phyloP scores from a whole-genome alignment of 2,329 filamentous ascomycete genomes.

The Elsinoe australis region DNA sequence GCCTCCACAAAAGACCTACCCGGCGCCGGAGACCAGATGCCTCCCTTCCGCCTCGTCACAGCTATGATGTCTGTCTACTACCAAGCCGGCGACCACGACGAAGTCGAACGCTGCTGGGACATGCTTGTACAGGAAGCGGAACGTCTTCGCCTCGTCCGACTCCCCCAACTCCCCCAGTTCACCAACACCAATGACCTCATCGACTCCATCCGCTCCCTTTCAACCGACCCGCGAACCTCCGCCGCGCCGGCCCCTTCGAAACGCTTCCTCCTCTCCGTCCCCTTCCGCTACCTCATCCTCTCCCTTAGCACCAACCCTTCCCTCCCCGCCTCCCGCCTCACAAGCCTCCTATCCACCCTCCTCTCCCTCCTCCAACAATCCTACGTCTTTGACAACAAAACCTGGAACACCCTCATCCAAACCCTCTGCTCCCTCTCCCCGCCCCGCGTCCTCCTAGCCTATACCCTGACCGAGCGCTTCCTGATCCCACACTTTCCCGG shows the following conservation, averaged over 20 bases:
- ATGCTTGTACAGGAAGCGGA: slow-evolving; percentile 50
- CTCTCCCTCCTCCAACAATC: slow-evolving; percentile 54
- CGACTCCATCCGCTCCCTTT: neutral
- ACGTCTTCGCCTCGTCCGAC: slow-evolving; percentile 22
- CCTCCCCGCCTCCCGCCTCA: slow-evolving; percentile 31
- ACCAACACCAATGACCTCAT: slow-evolving; percentile 1
- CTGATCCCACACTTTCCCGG: slow-evolving; percentile 75
- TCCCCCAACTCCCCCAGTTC: slow-evolving; percentile 4
- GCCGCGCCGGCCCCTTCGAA: slow-evolving; percentile 29
- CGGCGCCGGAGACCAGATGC: slow-evolving; percentile 22
- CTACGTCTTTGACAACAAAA: slow-evolving; percentile 65
- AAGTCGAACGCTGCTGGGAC: slow-evolving; percentile 61
- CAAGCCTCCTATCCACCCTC: slow-evolving; percentile 38
- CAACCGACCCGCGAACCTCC: neutral
- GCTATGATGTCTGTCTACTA: slow-evolving; percentile 62
- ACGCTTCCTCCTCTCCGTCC: slow-evolving; percentile 43
- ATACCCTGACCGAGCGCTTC: slow-evolving; percentile 63
- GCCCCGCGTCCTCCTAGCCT: slow-evolving; percentile 56
- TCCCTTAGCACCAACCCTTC: slow-evolving; percentile 41
- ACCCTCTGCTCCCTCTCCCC: slow-evolving; percentile 51
- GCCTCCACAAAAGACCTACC: slow-evolving; percentile 31
- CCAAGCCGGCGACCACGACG: slow-evolving; percentile 49
- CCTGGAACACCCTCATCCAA: slow-evolving; percentile 74
- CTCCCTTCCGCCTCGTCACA: slow-evolving; percentile 51
- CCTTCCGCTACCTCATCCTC: slow-evolving; percentile 46